Conservation (phyloP, 768 basidiomycete genomes). For the Boletus rubescentipes region DNA sequence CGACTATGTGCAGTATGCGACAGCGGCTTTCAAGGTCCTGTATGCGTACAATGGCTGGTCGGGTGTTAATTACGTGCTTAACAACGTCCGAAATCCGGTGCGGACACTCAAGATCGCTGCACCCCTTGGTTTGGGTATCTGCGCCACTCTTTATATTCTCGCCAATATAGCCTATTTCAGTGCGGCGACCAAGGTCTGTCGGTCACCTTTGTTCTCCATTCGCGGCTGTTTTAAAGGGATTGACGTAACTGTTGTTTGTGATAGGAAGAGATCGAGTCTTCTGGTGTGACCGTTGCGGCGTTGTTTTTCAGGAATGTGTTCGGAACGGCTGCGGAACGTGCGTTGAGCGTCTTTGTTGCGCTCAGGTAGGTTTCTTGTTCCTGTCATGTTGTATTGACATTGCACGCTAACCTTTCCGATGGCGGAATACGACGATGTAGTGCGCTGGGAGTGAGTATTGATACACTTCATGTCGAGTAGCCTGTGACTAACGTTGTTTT, state of each 20-base stretch:
- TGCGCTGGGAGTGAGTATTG: conserved; percentile 32
- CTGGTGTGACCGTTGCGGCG: conserved; percentile 54
- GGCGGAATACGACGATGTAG: conserved; percentile 15
- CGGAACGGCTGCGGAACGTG: conserved; percentile 48
- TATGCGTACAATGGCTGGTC: conserved; percentile 52
- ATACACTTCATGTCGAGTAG: background rate
- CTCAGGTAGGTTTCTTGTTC: conserved; percentile 40
- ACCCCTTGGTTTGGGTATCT: conserved; percentile 55
- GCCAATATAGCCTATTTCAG: conserved; percentile 61
- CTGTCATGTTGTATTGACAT: background rate
- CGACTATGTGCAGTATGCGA: conserved; percentile 45
- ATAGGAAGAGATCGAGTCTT: conserved; percentile 44
- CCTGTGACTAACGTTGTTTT: background rate
- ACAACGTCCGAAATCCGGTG: conserved; percentile 50
- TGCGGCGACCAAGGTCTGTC: conserved; percentile 22
- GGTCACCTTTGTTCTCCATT: no score
- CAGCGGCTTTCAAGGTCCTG: conserved; percentile 59
- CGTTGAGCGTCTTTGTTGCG: conserved; percentile 53
- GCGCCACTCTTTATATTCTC: conserved; percentile 50
- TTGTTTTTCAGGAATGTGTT: conserved; percentile 61
- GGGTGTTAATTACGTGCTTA: conserved; percentile 51
- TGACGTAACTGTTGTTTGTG: background rate
- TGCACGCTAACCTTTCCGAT: background rate
- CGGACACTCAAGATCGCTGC: conserved; percentile 62
- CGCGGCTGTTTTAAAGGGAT: background rate